These are phyloP conservation scores for Calendula officinalis DNA, from an alignment of 129 eudicot genomes.

Conservation along the genomic window DNA sequence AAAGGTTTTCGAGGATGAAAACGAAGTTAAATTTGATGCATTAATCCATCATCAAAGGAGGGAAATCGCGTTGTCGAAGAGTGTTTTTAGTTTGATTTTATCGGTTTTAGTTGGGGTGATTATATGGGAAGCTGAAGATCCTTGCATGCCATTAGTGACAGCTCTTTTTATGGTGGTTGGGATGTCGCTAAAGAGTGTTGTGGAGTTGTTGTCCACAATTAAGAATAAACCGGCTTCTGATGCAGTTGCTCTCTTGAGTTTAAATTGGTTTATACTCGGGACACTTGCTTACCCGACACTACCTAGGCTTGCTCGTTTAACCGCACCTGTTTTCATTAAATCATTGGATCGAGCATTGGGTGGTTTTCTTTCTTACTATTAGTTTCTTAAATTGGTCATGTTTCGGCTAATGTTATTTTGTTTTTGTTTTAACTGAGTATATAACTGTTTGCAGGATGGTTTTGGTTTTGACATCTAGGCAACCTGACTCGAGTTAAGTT, in stretches of 20 bases:
- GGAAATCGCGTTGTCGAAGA: slow-evolving; percentile 56
- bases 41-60: slow-evolving; percentile 27
- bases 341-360: slow-evolving; percentile 14
- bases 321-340: slow-evolving; percentile 32
- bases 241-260: slow-evolving; percentile 69
- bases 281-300: slow-evolving; percentile 59
- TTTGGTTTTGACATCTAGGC: slow-evolving; percentile 16
- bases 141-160: slow-evolving; percentile 70
- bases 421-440: neutral
- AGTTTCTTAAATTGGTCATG: neutral
- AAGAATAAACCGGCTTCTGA: slow-evolving; percentile 55
- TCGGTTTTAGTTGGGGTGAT: slow-evolving; percentile 63
- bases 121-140: slow-evolving; percentile 67
- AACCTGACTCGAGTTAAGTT: slow-evolving; percentile 5
- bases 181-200: slow-evolving; percentile 59
- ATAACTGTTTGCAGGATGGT: slow-evolving; percentile 23
- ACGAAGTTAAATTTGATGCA: slow-evolving; percentile 13
- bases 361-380: slow-evolving; percentile 20
- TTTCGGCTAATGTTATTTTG: neutral
- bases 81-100: slow-evolving; percentile 56
- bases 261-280: slow-evolving; percentile 88
- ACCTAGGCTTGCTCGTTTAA: slow-evolving; percentile 46
- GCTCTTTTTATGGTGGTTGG: slow-evolving; percentile 71
- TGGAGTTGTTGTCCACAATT: slow-evolving; percentile 47
- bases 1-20: slow-evolving; percentile 21